Conservation (phyloP, 129 eudicot species). For the Logfia minima region DNA sequence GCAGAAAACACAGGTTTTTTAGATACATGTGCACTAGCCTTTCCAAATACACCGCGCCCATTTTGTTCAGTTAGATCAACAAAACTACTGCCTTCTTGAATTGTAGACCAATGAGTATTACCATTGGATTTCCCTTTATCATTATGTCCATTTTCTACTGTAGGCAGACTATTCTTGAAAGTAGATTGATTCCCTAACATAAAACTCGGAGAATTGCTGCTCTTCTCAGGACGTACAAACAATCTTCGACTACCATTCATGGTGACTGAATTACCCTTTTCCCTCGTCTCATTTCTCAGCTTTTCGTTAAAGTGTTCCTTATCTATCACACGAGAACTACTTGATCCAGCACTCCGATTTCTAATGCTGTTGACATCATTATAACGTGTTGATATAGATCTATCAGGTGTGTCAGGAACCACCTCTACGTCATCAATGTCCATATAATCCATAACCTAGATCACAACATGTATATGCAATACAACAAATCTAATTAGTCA, state of each 20-base stretch:
- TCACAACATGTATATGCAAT: conserved; percentile 2
- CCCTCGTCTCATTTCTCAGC: conserved; percentile 32
- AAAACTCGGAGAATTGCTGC: conserved; percentile 16
- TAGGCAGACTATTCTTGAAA: conserved; percentile 18
- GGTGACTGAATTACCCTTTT: conserved; percentile 34
- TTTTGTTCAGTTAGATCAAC: conserved; percentile 46
- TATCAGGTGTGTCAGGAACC: conserved; percentile 85
- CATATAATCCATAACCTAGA: conserved; percentile 72
- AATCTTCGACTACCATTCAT: conserved; percentile 33
- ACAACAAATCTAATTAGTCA: conserved; percentile 2
- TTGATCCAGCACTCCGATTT: conserved; percentile 31
- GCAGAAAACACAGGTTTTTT: conserved; percentile 22
- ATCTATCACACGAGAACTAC: conserved; percentile 27
- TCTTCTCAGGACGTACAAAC: conserved; percentile 25
- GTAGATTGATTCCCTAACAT: conserved; percentile 33
- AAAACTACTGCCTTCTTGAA: conserved; percentile 25
- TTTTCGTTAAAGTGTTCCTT: conserved; percentile 28
- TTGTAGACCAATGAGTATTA: conserved; percentile 28
- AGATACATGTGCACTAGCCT: conserved; percentile 26
- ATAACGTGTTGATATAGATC: conserved; percentile 25
- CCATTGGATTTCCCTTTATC: conserved; percentile 42
- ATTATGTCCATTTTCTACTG: conserved; percentile 20
- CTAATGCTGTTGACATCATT: conserved; percentile 22
- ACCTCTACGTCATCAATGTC: conserved; percentile 61
- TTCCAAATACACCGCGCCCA: conserved; percentile 21